These are phyloP conservation scores for Rugonectria rugulosa DNA, from an alignment of 2,329 filamentous ascomycete species.

Conservation along the genomic window DNA sequence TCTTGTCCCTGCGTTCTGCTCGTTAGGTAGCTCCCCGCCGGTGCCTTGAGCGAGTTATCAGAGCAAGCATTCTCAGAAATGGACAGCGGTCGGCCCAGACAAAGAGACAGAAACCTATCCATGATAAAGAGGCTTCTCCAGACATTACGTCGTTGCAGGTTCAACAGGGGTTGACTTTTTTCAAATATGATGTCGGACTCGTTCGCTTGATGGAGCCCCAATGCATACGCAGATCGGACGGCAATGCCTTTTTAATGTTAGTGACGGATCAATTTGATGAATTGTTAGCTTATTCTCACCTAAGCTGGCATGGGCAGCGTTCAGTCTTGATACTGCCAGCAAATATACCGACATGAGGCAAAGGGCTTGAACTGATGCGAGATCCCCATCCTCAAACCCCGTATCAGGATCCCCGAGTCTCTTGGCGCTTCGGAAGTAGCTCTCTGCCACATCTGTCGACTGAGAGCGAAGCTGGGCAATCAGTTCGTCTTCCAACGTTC, in stretches of 20 bases:
- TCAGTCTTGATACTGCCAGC: slow-evolving; percentile 67
- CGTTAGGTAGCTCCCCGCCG: slow-evolving; percentile 39
- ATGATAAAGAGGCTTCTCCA: slow-evolving; percentile 72
- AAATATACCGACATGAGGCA: slow-evolving; percentile 71
- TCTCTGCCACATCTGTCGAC: slow-evolving; percentile 62
- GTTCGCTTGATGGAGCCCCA: slow-evolving; percentile 66
- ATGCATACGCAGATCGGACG: slow-evolving; percentile 66
- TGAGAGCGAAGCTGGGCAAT: slow-evolving; percentile 59
- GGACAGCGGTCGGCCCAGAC: slow-evolving; percentile 67
- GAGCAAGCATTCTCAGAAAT: slow-evolving; percentile 71
- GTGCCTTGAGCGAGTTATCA: slow-evolving; percentile 50
- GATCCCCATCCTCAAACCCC: slow-evolving; percentile 67
- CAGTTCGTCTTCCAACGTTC: slow-evolving; percentile 56
- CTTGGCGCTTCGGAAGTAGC: slow-evolving; percentile 68
- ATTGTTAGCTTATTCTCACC: slow-evolving; percentile 48
- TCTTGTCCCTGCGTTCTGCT: background rate
- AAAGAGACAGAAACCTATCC: slow-evolving; percentile 69
- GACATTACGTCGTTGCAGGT: slow-evolving; percentile 60
- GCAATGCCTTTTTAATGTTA: slow-evolving; percentile 60
- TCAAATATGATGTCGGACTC: slow-evolving; percentile 64
- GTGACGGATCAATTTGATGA: slow-evolving; percentile 4
- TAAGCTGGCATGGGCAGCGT: slow-evolving; percentile 68
- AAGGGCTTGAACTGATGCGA: slow-evolving; percentile 71
- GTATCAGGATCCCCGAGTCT: slow-evolving; percentile 53
- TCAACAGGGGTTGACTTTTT: slow-evolving; percentile 44